Evolutionary conservation across 2,329 filamentous ascomycete species (phyloP).

Genomic region (Sphaerulina musiva): DNA sequence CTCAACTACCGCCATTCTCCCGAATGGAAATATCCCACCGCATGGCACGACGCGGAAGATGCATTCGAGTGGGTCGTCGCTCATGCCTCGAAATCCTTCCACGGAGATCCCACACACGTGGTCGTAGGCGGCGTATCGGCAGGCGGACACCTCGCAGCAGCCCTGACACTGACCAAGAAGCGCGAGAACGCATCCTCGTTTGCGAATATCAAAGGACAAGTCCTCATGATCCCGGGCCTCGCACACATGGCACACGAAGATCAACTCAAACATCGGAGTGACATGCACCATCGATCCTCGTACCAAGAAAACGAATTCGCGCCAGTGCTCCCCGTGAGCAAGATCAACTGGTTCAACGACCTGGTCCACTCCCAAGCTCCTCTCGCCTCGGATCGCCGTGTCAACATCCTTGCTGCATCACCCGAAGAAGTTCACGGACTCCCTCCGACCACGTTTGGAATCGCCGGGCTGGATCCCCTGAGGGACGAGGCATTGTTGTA

Average conservation of each 20-base stretch:
- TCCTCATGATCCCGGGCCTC: slow-evolving; percentile 48
- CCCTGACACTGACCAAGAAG: slow-evolving; percentile 39
- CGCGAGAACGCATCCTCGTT: slow-evolving; percentile 21
- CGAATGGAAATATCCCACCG: slow-evolving; percentile 47
- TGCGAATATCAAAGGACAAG: slow-evolving; percentile 44
- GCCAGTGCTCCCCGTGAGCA: slow-evolving; percentile 43
- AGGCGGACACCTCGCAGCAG: slow-evolving; percentile 42
- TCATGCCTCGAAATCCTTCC: slow-evolving; percentile 34
- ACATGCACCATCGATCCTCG: slow-evolving; percentile 38
- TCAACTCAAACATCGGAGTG: slow-evolving; percentile 34
- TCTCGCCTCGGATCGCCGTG: slow-evolving; percentile 31
- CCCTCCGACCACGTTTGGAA: slow-evolving; percentile 42
- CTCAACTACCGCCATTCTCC: slow-evolving; percentile 56
- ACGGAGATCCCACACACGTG: slow-evolving; percentile 37
- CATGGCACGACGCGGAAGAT: slow-evolving; percentile 51
- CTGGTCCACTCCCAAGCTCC: slow-evolving; percentile 11
- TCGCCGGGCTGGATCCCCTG: slow-evolving; percentile 45
- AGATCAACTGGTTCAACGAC: slow-evolving; percentile 30
- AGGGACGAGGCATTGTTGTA: slow-evolving; percentile 48
- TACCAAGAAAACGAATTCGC: slow-evolving; percentile 44
- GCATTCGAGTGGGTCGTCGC: slow-evolving; percentile 50
- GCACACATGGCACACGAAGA: slow-evolving; percentile 33
- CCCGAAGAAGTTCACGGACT: slow-evolving; percentile 37
- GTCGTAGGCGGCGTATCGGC: slow-evolving; percentile 48
- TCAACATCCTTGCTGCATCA: slow-evolving; percentile 38